A percentile compares a stretch with the other conserved stretches of the same genome.
These are phyloP conservation scores for Tetrapisispora iriomotensis DNA, from an alignment of 805 yeast genomes.

Conservation along the genomic window DNA sequence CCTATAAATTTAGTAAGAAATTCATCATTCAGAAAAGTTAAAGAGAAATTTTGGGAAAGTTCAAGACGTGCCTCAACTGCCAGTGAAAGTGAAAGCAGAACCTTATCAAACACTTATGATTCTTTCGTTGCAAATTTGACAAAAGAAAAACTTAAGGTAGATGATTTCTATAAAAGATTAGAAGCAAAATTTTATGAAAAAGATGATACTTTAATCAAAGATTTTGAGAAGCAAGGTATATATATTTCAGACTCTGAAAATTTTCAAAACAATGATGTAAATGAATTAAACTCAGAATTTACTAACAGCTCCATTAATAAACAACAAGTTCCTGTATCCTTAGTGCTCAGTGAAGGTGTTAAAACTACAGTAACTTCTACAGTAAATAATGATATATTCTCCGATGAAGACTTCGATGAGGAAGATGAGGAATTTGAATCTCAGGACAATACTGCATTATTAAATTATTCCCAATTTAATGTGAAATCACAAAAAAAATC, in stretches of 20 bases:
- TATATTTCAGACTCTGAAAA: background rate
- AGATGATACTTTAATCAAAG: slow-evolving; percentile 38
- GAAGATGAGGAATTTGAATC: slow-evolving; percentile 32
- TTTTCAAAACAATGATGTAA: background rate
- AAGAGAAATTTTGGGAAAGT: slow-evolving; percentile 11
- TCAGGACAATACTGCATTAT: slow-evolving; percentile 39
- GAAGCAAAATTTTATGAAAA: slow-evolving; percentile 39
- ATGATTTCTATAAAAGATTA: slow-evolving; percentile 39
- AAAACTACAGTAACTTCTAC: background rate
- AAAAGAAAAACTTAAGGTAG: slow-evolving; percentile 43
- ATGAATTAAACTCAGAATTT: background rate
- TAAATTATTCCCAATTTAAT: slow-evolving; percentile 41
- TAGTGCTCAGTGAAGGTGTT: background rate
- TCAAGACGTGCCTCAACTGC: slow-evolving; percentile 13
- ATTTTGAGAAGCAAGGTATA: slow-evolving; percentile 34
- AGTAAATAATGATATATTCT: slow-evolving; percentile 2
- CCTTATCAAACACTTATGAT: slow-evolving; percentile 30
- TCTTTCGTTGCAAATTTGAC: slow-evolving; percentile 39
- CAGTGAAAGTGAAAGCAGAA: slow-evolving; percentile 22
- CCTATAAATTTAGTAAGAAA: slow-evolving; percentile 5
- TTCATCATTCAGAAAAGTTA: slow-evolving; percentile 10
- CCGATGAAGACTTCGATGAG: slow-evolving; percentile 25
- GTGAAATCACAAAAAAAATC: slow-evolving; percentile 44
- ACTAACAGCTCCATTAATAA: background rate
- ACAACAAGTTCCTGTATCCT: background rate